Percentiles rank a stretch among this genome's conserved stretches.
These are phyloP conservation scores for Sporisorium scitamineum DNA, from an alignment of 1,284 basidiomycete species.

Conservation along the genomic window DNA sequence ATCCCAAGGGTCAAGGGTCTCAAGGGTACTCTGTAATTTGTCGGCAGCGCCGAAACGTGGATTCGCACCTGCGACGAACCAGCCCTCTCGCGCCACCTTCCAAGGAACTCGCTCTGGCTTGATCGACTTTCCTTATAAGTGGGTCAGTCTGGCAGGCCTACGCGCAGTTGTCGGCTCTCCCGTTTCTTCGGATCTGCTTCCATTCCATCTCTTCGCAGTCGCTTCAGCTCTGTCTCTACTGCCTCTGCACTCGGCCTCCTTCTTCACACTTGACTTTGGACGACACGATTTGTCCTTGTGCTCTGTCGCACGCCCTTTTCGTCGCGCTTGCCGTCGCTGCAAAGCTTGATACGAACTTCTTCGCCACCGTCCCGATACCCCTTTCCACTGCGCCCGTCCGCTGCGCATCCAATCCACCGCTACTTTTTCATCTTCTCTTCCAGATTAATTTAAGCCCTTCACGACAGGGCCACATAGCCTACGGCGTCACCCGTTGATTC, in stretches of 20 bases:
- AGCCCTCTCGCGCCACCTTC: background rate
- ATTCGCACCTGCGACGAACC: background rate
- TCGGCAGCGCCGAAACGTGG: background rate
- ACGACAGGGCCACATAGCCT: background rate
- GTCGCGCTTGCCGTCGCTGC: constrained; percentile 26
- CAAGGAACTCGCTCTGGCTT: background rate
- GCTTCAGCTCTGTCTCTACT: background rate
- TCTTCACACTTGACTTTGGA: background rate
- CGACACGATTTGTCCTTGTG: background rate
- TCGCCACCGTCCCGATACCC: background rate
- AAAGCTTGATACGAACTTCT: constrained; percentile 17
- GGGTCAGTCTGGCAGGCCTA: background rate
- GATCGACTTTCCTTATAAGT: background rate
- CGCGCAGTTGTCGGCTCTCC: background rate
- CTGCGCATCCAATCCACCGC: constrained; percentile 1
- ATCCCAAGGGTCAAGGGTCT: background rate
- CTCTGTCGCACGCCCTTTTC: too few relatives aligned
- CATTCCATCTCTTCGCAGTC: background rate
- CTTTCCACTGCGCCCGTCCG: background rate
- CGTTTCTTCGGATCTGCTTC: background rate
- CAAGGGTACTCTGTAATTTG: background rate
- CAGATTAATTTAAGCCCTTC: background rate
- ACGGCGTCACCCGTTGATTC: background rate
- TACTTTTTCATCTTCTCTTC: background rate
- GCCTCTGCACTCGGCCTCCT: too few relatives aligned